Base-by-base conservation (phyloP, 148 eudicot species). In the Salicornia ramosissima region DNA sequence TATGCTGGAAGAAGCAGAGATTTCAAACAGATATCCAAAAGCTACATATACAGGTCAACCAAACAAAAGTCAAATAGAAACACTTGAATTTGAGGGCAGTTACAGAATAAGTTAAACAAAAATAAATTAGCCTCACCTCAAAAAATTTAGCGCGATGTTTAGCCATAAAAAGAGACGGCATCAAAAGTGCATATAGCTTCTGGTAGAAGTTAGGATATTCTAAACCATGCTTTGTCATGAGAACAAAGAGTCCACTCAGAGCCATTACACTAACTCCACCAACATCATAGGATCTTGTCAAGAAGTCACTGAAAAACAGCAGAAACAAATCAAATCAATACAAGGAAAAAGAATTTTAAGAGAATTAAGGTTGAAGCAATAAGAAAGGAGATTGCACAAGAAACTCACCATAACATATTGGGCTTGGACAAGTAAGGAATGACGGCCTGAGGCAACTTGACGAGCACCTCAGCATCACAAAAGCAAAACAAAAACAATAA, bases 221-320 rank as follows among this genome's bases (percentile, higher is more conserved):
- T 61, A 94, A 74, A 25, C 88, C 88, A 79, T 94, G 79, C 72
- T 83, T 83, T 25, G 96, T 90, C 96, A 94, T 94, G 70, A 94
- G 95, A 82, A 90, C 69, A 75, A 70, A 90, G 39, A 94, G 86
- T 47, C 98, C 86, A 72, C 83, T 87, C 39, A 94, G 81, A 81
- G 98, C 92, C 98, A 94, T 90, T 70, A 94, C 97, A 81, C 98
- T 94, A 74, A 90, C 96, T 70, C 98, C 98, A 34, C 98, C 98
- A 74, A 90, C 84, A 78, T 90, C 97, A 78, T 90, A 94, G 15
- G 98, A 94, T 72, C 87, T 81, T n/a, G 98, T 88, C 77, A 94
- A 84, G 82, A 94, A 94, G 74, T 94, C 98, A 82, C 98, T 94
- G 98, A 87, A 88, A n/a, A n/a, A n/a, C n/a, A n/a, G n/a, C n/a